These are phyloP conservation scores for Hibiscus syriacus DNA, from an alignment of 345 rosid species.

Conservation along the genomic window DNA sequence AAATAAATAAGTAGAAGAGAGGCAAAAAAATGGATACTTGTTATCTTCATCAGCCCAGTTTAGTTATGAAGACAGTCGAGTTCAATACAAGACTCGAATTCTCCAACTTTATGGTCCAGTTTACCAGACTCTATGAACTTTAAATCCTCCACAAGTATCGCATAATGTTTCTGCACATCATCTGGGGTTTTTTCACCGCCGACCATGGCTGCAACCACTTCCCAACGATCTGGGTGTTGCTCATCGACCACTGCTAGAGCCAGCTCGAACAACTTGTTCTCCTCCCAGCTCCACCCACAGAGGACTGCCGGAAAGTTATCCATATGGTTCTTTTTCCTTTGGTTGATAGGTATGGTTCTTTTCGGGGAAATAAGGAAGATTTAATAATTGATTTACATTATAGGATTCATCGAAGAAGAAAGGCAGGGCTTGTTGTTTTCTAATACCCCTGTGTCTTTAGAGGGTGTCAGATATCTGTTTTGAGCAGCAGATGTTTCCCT, in stretches of 20 bases:
- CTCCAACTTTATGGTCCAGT: too few relatives aligned
- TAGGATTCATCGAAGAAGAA: slow-evolving; percentile 23
- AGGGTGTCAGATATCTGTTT: slow-evolving; percentile 23
- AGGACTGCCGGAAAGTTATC: slow-evolving; percentile 23
- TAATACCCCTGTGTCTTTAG: slow-evolving; percentile 15
- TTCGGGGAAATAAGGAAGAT: slow-evolving; percentile 8
- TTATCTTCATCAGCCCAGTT: too few relatives aligned
- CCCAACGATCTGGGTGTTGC: slow-evolving; percentile 51
- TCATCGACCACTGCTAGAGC: slow-evolving; percentile 65
- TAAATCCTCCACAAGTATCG: too few relatives aligned
- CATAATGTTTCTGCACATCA: too few relatives aligned
- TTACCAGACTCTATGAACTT: too few relatives aligned
- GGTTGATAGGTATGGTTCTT: neutral
- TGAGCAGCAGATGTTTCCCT: slow-evolving; percentile 7
- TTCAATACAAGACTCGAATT: too few relatives aligned
- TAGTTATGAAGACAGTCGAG: too few relatives aligned
- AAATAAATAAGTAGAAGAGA: too few relatives aligned
- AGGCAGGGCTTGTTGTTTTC: too few relatives aligned
- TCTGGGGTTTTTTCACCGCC: slow-evolving; percentile 56
- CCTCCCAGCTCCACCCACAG: slow-evolving; percentile 71
- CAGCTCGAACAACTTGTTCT: slow-evolving; percentile 66
- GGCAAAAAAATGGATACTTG: too few relatives aligned
- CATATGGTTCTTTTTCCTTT: slow-evolving; percentile 16
- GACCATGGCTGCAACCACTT: slow-evolving; percentile 52
- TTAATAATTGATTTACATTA: slow-evolving; percentile 16